A percentile compares a stretch with the other conserved stretches of the same genome.
These are phyloP conservation scores for Kondoa malvinella DNA, from an alignment of 768 basidiomycete genomes.

Conservation along the genomic window DNA sequence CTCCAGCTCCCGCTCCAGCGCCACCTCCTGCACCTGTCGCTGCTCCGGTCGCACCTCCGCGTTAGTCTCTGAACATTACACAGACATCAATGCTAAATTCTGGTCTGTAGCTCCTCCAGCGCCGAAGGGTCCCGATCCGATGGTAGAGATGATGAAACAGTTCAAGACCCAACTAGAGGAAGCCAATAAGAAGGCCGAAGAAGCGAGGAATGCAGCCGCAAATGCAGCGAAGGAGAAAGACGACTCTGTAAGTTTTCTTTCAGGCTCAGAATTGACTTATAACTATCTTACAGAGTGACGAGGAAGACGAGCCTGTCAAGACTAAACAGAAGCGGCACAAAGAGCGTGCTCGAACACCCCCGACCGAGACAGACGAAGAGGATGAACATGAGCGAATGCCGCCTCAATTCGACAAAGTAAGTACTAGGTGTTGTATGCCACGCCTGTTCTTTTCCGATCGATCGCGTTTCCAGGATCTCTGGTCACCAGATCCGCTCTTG, in stretches of 20 bases:
- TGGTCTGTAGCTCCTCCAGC: not conserved
- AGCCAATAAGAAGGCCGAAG: not conserved
- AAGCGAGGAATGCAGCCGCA: not conserved
- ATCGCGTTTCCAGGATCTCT: not conserved
- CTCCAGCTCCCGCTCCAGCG: too few species aligned
- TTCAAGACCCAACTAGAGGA: not conserved
- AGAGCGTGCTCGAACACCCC: too few species aligned
- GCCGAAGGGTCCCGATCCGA: not conserved
- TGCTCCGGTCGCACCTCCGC: not conserved
- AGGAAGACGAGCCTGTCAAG: not conserved
- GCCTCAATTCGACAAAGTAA: not conserved
- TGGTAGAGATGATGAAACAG: not conserved
- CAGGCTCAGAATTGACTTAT: not conserved
- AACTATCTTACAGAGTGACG: not conserved
- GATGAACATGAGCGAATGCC: too few species aligned
- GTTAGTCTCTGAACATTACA: not conserved
- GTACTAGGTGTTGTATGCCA: not conserved
- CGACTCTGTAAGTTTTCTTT: not conserved
- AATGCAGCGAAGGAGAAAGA: not conserved
- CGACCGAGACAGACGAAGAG: too few species aligned
- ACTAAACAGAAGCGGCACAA: not conserved
- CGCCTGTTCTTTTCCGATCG: not conserved
- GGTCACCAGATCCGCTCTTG: not conserved
- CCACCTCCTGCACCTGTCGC: too few species aligned
- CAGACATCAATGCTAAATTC: too few species aligned